These are phyloP conservation scores for Ampelocalamus luodianensis DNA, from an alignment of 176 grass and related monocot genomes.

Conservation along the genomic window DNA sequence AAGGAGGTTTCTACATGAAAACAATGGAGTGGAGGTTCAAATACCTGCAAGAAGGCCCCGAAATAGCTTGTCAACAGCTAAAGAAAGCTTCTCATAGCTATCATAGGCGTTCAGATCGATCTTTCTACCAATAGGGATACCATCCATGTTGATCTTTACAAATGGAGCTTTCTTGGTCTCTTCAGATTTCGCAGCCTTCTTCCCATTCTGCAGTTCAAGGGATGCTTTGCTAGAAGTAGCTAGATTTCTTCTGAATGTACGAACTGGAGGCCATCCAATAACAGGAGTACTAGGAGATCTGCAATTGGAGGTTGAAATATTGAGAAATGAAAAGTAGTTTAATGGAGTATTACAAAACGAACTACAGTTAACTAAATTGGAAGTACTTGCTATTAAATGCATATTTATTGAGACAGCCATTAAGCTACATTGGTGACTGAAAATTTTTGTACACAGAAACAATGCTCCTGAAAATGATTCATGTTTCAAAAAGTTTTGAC, in stretches of 20 bases:
- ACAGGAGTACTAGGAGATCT: conserved; percentile 60
- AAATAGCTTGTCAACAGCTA: conserved; percentile 59
- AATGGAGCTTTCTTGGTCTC: conserved; percentile 53
- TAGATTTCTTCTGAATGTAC: conserved; percentile 85
- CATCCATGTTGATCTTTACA: conserved; percentile 82
- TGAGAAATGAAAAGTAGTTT: neutral
- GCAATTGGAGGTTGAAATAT: conserved; percentile 4
- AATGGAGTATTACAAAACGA: neutral
- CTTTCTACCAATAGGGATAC: conserved; percentile 73
- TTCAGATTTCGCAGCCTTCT: conserved; percentile 33
- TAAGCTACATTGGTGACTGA: neutral
- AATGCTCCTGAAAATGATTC: neutral
- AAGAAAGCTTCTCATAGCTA: conserved; percentile 59
- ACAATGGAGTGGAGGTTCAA: neutral
- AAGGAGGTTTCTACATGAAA: neutral
- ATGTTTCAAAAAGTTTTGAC: neutral
- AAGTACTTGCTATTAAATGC: neutral
- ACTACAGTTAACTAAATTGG: neutral
- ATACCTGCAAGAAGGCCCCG: conserved; percentile 62
- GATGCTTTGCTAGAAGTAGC: conserved; percentile 48
- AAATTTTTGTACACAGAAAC: neutral
- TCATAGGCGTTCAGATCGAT: conserved; percentile 53
- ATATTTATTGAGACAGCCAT: neutral
- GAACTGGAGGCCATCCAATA: conserved; percentile 85
- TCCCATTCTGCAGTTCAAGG: conserved; percentile 43